Evolutionary conservation across 2,329 filamentous ascomycete species (phyloP).

Genomic region (Ascochyta lentis): DNA sequence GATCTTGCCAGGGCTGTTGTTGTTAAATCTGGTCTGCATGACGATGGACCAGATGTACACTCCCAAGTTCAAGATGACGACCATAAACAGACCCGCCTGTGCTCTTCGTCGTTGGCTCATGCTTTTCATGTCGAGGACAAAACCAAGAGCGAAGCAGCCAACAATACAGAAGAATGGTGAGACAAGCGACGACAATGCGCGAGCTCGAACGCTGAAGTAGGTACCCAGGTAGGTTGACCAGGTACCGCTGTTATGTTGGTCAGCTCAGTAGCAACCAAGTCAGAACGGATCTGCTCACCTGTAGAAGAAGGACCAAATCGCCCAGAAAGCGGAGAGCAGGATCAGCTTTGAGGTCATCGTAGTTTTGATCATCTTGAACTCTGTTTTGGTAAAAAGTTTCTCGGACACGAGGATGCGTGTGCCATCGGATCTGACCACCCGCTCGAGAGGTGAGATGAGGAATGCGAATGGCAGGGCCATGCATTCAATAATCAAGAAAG

Average conservation of each 20-base stretch:
- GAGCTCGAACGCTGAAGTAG: slow-evolving; percentile 55
- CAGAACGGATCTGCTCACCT: slow-evolving; percentile 15
- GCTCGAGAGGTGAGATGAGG: slow-evolving; percentile 55
- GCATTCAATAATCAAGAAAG: slow-evolving; percentile 57
- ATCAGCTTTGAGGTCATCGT: slow-evolving; percentile 50
- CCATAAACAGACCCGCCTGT: slow-evolving; percentile 54
- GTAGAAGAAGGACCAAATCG: slow-evolving; percentile 58
- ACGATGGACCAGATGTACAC: slow-evolving; percentile 60
- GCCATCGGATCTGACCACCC: slow-evolving; percentile 55
- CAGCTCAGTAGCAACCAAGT: neutral
- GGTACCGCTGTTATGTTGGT: slow-evolving; percentile 44
- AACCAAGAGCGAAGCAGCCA: slow-evolving; percentile 58
- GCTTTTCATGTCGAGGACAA: slow-evolving; percentile 71
- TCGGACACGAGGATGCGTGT: slow-evolving; percentile 54
- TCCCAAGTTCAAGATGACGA: slow-evolving; percentile 56
- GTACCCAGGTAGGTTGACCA: slow-evolving; percentile 56
- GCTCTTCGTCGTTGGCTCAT: slow-evolving; percentile 61
- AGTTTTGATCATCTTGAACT: slow-evolving; percentile 51
- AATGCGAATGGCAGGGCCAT: slow-evolving; percentile 56
- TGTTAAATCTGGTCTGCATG: slow-evolving; percentile 54
- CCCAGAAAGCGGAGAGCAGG: slow-evolving; percentile 51
- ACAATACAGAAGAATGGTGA: slow-evolving; percentile 60
- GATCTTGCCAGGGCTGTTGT: slow-evolving; percentile 51
- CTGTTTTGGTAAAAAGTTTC: slow-evolving; percentile 48
- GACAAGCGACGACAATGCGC: slow-evolving; percentile 54